These are phyloP conservation scores for Apiospora saccharicola DNA, from an alignment of 2,329 filamentous ascomycete genomes.

Conservation along the genomic window DNA sequence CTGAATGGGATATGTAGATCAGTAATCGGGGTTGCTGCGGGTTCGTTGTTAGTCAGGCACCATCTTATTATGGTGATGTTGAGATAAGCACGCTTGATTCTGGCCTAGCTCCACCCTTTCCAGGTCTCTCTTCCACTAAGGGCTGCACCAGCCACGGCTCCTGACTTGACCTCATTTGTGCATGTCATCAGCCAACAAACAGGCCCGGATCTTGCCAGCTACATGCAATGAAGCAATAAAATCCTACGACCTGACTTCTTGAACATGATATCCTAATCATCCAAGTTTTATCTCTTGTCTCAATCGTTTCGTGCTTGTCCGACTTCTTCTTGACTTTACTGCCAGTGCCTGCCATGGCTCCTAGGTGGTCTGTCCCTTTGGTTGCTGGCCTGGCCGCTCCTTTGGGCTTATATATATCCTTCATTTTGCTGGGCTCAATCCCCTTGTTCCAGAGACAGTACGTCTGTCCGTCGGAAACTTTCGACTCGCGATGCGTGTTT, in stretches of 20 bases:
- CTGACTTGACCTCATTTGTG: conserved; percentile 8
- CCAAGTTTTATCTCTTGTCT: not conserved
- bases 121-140: not conserved
- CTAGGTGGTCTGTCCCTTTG: conserved; percentile 44
- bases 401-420: conserved; percentile 70
- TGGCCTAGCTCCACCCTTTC: conserved; percentile 1
- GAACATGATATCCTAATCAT: not conserved
- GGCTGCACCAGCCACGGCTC: not conserved
- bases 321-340: not conserved
- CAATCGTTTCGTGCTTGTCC: not conserved
- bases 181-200: conserved; percentile 16
- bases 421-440: conserved; percentile 70
- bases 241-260: not conserved
- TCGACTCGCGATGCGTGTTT: not conserved
- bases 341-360: conserved; percentile 41
- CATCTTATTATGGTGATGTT: not conserved
- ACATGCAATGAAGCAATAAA: not conserved
- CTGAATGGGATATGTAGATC: not conserved
- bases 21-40: not conserved
- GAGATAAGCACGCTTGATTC: conserved; percentile 19
- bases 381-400: conserved; percentile 64
- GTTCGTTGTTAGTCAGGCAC: conserved; percentile 2
- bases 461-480: conserved; percentile 42
- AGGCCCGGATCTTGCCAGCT: not conserved
- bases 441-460: conserved; percentile 84